These are phyloP conservation scores for Mentha longifolia DNA, from an alignment of 257 asterid genomes.

Conservation along the genomic window DNA sequence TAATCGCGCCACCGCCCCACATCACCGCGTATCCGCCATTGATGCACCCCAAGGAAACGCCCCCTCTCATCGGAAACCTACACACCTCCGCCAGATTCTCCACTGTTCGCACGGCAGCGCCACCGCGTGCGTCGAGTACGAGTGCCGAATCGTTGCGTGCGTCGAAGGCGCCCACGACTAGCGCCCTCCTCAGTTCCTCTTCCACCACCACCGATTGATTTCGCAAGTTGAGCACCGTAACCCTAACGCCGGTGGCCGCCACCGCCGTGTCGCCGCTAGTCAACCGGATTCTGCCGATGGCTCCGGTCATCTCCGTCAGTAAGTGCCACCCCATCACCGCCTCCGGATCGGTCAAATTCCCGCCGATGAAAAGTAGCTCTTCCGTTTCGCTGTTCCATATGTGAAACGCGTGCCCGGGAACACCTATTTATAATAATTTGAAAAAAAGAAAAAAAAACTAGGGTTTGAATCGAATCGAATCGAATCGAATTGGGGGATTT, in stretches of 20 bases:
- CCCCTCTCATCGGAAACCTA: constrained; percentile 57
- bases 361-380: constrained; percentile 75
- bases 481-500: no score
- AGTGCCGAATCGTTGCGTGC: constrained; percentile 44
- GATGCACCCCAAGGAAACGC: constrained; percentile 58
- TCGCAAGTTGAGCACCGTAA: constrained; percentile 54
- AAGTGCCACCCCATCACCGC: constrained; percentile 86
- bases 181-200: constrained; percentile 50
- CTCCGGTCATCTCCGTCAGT: constrained; percentile 59
- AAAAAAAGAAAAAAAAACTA: no score
- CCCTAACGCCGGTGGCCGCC: constrained; percentile 63
- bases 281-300: constrained; percentile 67
- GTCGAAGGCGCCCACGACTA: constrained; percentile 59
- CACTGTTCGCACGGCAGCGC: constrained; percentile 49
- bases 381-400: constrained; percentile 77
- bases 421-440: constrained; percentile 43
- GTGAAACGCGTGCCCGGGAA: constrained; percentile 78
- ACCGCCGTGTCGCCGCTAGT: constrained; percentile 52
- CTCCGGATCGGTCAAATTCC: constrained; percentile 75
- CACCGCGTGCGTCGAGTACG: constrained; percentile 46
- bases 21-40: constrained; percentile 69
- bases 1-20: constrained; percentile 53
- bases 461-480: background rate
- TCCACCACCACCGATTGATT: constrained; percentile 55
- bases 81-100: constrained; percentile 48